These are phyloP conservation scores for Aspergillus calidoustus DNA, from an alignment of 2,329 filamentous ascomycete genomes.

Conservation along the genomic window DNA sequence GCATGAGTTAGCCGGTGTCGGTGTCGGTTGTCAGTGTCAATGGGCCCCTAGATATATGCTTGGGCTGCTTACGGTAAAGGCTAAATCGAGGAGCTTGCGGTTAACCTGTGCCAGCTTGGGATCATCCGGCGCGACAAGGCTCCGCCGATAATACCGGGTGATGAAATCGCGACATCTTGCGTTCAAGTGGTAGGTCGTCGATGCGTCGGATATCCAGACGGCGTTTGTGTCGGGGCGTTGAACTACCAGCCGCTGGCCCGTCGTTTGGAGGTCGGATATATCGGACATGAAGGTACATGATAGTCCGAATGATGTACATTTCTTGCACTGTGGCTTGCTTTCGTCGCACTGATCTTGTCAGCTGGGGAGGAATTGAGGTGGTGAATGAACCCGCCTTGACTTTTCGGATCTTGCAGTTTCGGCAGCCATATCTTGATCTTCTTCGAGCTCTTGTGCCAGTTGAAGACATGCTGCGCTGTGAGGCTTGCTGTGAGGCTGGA, in stretches of 20 bases:
- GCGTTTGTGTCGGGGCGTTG: conserved; percentile 33
- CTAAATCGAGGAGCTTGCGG: conserved; percentile 41
- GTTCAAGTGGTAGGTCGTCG: conserved; percentile 41
- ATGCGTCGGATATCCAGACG: conserved; percentile 43
- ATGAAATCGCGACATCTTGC: conserved; percentile 50
- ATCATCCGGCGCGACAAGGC: conserved; percentile 45
- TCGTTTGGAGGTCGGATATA: conserved; percentile 45
- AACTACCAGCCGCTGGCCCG: conserved; percentile 26
- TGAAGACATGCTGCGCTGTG: too few species aligned
- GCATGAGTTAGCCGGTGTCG: conserved; percentile 17
- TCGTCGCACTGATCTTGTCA: conserved; percentile 52
- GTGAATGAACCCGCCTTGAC: conserved; percentile 47
- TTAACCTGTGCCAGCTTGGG: conserved; percentile 46
- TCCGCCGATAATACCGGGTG: conserved; percentile 45
- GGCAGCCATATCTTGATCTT: conserved; percentile 54
- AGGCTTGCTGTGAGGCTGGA: background rate
- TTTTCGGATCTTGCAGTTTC: conserved; percentile 58
- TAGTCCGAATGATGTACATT: conserved; percentile 51
- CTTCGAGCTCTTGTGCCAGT: conserved; percentile 10
- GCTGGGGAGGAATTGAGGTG: conserved; percentile 6
- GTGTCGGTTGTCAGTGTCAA: background rate
- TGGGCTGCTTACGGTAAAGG: conserved; percentile 43
- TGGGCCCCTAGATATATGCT: background rate
- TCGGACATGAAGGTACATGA: conserved; percentile 50
- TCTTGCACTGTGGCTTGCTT: conserved; percentile 49